These are phyloP conservation scores for Paxillus involutus DNA, from an alignment of 768 basidiomycete species.

Conservation along the genomic window DNA sequence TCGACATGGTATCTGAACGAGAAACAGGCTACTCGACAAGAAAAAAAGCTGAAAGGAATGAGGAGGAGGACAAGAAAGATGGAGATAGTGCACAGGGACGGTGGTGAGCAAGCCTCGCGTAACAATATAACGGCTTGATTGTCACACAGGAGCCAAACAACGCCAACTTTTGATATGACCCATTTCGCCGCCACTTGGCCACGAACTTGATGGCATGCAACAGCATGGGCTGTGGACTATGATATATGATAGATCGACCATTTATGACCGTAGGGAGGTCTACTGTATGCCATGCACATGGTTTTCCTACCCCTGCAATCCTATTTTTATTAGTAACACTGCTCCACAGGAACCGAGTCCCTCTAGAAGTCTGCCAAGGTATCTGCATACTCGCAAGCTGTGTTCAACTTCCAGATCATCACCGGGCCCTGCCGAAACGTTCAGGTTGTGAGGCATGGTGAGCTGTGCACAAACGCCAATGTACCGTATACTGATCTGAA, in stretches of 20 bases:
- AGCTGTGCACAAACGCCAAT: too few species aligned
- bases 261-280: too few species aligned
- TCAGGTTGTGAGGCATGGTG: too few species aligned
- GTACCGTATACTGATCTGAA: too few species aligned
- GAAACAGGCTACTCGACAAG: background rate
- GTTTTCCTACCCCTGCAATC: too few species aligned
- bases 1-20: constrained; percentile 26
- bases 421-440: too few species aligned
- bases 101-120: background rate
- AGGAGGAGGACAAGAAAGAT: constrained; percentile 4
- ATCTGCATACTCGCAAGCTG: too few species aligned
- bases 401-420: background rate
- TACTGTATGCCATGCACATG: too few species aligned
- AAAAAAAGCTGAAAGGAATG: background rate
- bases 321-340: too few species aligned
- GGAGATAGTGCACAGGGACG: constrained; percentile 8
- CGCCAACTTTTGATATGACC: constrained; percentile 10
- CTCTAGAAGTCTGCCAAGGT: background rate
- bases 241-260: too few species aligned
- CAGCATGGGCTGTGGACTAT: too few species aligned
- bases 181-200: background rate
- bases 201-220: too few species aligned
- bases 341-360: background rate
- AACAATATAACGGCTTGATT: constrained; percentile 9
- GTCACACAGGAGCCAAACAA: constrained; percentile 22